Base-by-base conservation (phyloP, 371 early-diverging fungal species). In the Funneliformis caledonium region DNA sequence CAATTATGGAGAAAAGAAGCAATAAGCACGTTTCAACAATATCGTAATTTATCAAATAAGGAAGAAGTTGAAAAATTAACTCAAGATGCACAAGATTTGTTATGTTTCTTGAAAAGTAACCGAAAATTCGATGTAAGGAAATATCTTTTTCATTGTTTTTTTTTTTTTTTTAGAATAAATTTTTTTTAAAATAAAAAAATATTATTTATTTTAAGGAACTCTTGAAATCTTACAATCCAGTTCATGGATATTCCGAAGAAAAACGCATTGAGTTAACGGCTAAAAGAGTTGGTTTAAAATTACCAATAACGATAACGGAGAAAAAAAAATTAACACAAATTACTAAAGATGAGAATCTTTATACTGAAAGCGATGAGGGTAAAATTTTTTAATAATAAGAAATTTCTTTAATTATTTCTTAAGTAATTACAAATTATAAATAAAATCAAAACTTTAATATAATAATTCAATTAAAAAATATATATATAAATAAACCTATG, bases 61-160 rank as follows among this genome's bases (percentile, higher is more conserved):
- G 26, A 72, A 72, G 22, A 42, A 22, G 12, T 45, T 31, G 16
- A 72, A 45, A 48, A n/a, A 22, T 52, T 50, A 22, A 50, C 37
- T 0, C 14, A 74, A 48, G 50, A 74, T 16, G 74, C 74, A 10
- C 26, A 59, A 9, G 74, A 74, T 60, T 3, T 74, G 19, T 74
- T 74, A 60, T 19, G 59, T 14, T 74, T 52, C n/a, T 60, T 74
- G 45, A 74, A 19, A 60, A 74, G 74, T 42, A 74, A 33, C 26
- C 74, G 59, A 22, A 74, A 22, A 11, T 45, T 45, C 11, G 22
- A 70, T 70, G 70, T 70, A 70, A 31, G 64, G 7, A 47, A 22
- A n/a, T 19, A 31, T 11, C 4, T 68, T 43, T 69, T 70, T 67
- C 8, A 22, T 19, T 14, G 9, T 37, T 26, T 19, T 4, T 64